Base-by-base conservation (phyloP, 192 early-diverging fungal genomes). In the Dissophora ornata region DNA sequence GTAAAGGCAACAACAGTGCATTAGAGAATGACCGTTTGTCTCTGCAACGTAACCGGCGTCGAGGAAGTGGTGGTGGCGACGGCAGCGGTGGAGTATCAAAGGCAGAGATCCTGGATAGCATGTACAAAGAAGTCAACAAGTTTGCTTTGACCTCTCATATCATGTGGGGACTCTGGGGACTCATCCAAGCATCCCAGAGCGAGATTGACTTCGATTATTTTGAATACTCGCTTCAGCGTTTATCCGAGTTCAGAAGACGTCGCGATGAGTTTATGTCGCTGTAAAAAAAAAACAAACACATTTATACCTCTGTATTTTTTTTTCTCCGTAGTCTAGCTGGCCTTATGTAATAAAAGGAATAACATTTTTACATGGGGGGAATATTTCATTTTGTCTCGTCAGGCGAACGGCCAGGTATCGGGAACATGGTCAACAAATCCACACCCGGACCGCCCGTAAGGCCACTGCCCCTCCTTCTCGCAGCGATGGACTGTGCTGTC, bases 181-280 rank as follows among this genome's bases (percentile, higher is more conserved):
- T 95, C 1, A 63, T 95, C 15, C 93, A 93, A 66, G 90, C 90
- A 1, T 81, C 79, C 18, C 86, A 91, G 36, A 91, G 90, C 63
- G 85, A 92, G 24, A 94, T 94, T 45, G 85, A 91, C 33, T 94
- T 92, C 81, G 90, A 94, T 57, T 94, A 92, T 60, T 82, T 90
- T 22, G 81, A 74, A 47, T 94, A 93, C 58, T 83, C 87, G 0
- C 68, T 84, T 44, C 86, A 91, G 79, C 81, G 95, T 19, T 90
- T 97, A 55, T 78, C 86, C 22, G 89, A 98, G 73, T 97, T 95
- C 67, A 82, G 84, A 65, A 82, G 81, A 38, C 75, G 83, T 10
- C 83, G 82, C 25, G 65, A 80, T 21, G 78, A 85, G 66, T 74
- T 89, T 15, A 70, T 86, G 57, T 38, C 36, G 6, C 36, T 38